A percentile compares a stretch with the other conserved stretches of the same genome.
Conservation (phyloP, 345 rosid species). For the Erysimum cheiranthoides region DNA sequence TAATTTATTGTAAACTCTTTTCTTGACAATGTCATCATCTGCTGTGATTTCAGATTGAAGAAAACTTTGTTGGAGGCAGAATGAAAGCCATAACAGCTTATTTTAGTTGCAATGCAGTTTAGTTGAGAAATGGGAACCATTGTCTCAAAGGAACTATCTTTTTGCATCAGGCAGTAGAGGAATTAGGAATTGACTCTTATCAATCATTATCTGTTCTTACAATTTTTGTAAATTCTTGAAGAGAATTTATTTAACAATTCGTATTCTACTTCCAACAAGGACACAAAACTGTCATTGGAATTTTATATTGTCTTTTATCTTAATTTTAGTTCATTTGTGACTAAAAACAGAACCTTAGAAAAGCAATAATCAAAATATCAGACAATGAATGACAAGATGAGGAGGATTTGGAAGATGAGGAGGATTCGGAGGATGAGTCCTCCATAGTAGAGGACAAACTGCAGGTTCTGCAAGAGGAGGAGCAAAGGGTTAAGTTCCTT, state of each 20-base stretch:
- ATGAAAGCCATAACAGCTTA: slow-evolving; percentile 40
- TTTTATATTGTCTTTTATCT: neutral
- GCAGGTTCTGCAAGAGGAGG: neutral
- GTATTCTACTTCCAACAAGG: neutral
- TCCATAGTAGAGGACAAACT: neutral
- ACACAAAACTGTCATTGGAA: neutral
- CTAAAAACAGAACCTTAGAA: neutral
- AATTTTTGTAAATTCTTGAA: neutral
- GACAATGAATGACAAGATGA: neutral
- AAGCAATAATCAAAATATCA: neutral
- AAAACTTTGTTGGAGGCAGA: slow-evolving; percentile 35
- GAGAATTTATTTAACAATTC: neutral
- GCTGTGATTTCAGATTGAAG: slow-evolving; percentile 35
- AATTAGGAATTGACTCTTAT: neutral
- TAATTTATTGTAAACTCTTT: neutral
- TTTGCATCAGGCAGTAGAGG: neutral
- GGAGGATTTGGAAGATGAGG: neutral
- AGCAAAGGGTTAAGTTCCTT: neutral
- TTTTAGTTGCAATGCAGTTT: slow-evolving; percentile 26
- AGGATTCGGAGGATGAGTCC: neutral
- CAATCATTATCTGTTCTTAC: neutral
- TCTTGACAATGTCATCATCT: neutral
- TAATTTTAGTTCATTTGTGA: neutral
- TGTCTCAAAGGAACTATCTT: neutral
- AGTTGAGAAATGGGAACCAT: slow-evolving; percentile 12